These are phyloP conservation scores for Yarrowia sp. DNA, from an alignment of 805 yeast genomes.

Conservation along the genomic window DNA sequence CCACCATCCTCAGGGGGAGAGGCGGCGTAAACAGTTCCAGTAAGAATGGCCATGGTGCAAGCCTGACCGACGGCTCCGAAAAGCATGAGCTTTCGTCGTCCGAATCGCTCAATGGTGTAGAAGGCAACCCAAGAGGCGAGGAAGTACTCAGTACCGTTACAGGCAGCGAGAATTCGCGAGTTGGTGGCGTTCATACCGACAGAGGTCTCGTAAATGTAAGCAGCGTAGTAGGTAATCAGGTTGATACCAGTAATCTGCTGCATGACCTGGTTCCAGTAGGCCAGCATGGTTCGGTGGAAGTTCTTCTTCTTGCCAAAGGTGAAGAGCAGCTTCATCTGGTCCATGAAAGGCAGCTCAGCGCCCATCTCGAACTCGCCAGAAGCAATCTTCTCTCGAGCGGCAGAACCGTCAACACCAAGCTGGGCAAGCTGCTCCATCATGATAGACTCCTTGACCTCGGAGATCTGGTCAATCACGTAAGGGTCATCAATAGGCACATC, in stretches of 20 bases:
- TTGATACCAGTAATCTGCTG: slow-evolving; percentile 92
- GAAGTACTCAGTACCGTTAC: slow-evolving; percentile 51
- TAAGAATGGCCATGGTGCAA: slow-evolving; percentile 33
- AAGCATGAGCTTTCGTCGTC: slow-evolving; percentile 65
- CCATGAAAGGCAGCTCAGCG: slow-evolving; percentile 10
- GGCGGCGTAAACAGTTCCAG: slow-evolving; percentile 23
- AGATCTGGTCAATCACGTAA: slow-evolving; percentile 1
- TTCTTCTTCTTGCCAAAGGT: slow-evolving; percentile 26
- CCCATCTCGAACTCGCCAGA: slow-evolving; percentile 13
- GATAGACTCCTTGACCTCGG: slow-evolving; percentile 23
- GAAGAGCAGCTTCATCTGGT: slow-evolving; percentile 1
- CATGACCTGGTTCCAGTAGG: slow-evolving; percentile 45
- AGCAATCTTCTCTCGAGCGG: neutral
- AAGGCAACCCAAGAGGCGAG: slow-evolving; percentile 55
- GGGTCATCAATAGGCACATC: slow-evolving; percentile 20
- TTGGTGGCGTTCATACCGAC: slow-evolving; percentile 45
- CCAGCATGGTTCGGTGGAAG: slow-evolving; percentile 34
- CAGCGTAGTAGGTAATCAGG: slow-evolving; percentile 86
- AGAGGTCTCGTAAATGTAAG: slow-evolving; percentile 67
- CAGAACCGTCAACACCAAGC: slow-evolving; percentile 10
- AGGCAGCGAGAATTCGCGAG: slow-evolving; percentile 32
- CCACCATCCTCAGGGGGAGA: slow-evolving; percentile 7
- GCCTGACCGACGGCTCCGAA: slow-evolving; percentile 69
- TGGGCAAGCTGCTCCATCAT: slow-evolving; percentile 19
- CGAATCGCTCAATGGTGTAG: slow-evolving; percentile 42